Evolutionary conservation across 2,329 filamentous ascomycete genomes (phyloP), one percentile per base, ranked within the genome.

Genomic region (Penicillium sp.): DNA sequence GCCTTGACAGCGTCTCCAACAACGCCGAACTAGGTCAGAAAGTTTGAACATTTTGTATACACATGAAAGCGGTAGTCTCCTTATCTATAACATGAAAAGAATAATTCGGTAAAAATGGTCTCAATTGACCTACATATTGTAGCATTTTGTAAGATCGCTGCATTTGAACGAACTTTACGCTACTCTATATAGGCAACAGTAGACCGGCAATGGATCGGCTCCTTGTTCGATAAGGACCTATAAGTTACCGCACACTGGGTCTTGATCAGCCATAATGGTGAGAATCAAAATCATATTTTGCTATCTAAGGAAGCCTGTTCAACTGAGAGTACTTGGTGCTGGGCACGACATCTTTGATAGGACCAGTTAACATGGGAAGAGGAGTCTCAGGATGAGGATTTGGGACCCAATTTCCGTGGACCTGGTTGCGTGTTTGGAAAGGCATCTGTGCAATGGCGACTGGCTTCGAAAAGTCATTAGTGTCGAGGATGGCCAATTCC

Each of bases 361-460:
- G 40, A 44, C 40, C 19, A 2, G 40, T 44, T 10, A 44, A 44
- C 40, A 56, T 45, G 12, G 54, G 38, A 13, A 56, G 42, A 45
- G 54, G 54, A 1, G 7, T 38, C 40, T 45, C 38, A 33, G 54
- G 40, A 56, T 56, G 24, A 9, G 54, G 54, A 26, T 57, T 57
- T 13, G 42, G 42, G n/a, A 76, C 69, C 73, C 74, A 76, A 44
- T 77, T 77, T 0, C 73, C 75, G 55, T 78, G 74, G 0, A 77
- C 63, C 60, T 75, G 72, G 0, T 64, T 60, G 33, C 72, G 71
- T 1, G 73, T 62, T 6, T 68, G 71, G 8, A 79, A 71, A 6
- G 80, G 80, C 55, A 82, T 55, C 65, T 81, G 73, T 1, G 80
- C 68, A 4, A 79, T 70, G 2, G 80, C 80, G 0, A 80, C 53